Evolutionary conservation across 1,139 yeast genomes (phyloP).

Genomic region (Yamadazyma spencermartinsiae): DNA sequence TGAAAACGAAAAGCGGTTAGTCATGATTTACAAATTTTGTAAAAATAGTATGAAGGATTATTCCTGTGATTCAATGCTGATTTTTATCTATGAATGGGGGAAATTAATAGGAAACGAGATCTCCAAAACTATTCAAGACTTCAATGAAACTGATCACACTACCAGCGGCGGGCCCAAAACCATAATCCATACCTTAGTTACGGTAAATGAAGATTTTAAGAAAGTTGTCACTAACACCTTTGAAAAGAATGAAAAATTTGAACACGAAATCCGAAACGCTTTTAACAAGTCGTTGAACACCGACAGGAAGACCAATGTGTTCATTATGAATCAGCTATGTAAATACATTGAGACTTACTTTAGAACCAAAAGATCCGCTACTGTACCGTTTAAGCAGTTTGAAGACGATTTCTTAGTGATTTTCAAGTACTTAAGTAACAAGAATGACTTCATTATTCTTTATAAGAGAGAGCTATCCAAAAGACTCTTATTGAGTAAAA

Average conservation of each 20-base stretch:
- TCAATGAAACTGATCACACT: constrained; percentile 4
- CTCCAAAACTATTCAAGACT: constrained; percentile 3
- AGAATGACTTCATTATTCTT: constrained; percentile 30
- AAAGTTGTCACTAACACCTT: constrained; percentile 14
- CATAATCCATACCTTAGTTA: constrained; percentile 9
- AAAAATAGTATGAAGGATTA: constrained; percentile 18
- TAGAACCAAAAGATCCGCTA: constrained; percentile 16
- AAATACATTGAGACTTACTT: constrained; percentile 38
- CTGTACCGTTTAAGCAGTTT: constrained; percentile 20
- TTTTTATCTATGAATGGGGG: constrained; percentile 26
- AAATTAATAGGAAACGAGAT: constrained; percentile 8
- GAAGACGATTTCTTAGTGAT: constrained; percentile 23
- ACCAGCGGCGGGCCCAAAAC: constrained; percentile 7
- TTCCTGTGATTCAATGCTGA: constrained; percentile 20
- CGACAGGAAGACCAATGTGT: constrained; percentile 18
- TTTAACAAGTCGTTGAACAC: constrained; percentile 25
- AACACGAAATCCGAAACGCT: constrained; percentile 30
- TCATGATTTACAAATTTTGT: constrained; percentile 21
- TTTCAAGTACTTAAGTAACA: constrained; percentile 38
- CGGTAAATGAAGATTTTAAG: constrained; percentile 15
- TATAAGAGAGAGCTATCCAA: constrained; percentile 41
- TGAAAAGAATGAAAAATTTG: constrained; percentile 22
- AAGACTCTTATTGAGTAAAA: constrained; percentile 32
- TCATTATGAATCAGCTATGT: constrained; percentile 28
- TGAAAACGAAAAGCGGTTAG: constrained; percentile 17